Evolutionary conservation across 169 alveolate species (phyloP).

Genomic region (Besnoitia besnoiti): DNA sequence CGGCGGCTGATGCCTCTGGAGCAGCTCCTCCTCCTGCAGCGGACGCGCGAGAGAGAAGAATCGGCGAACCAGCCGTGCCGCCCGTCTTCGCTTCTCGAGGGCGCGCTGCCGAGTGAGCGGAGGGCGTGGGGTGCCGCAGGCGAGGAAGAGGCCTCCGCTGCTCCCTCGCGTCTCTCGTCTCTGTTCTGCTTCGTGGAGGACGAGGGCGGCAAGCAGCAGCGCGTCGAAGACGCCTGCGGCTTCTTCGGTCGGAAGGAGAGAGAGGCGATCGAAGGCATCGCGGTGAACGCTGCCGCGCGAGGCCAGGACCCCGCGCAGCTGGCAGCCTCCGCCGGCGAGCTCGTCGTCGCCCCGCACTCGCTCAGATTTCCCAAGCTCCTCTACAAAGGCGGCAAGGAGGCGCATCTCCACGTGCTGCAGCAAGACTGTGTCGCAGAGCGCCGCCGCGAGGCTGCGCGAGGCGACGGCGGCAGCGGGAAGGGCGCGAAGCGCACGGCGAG

Average conservation of each 20-base stretch:
- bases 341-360: background rate
- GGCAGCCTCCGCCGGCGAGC: background rate
- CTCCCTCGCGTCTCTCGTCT: background rate
- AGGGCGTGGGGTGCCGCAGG: no score
- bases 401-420: background rate
- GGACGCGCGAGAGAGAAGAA: background rate
- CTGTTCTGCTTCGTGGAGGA: background rate
- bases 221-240: background rate
- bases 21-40: background rate
- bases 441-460: background rate
- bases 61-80: background rate
- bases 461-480: background rate
- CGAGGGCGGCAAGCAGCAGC: background rate
- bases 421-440: background rate
- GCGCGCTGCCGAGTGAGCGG: background rate
- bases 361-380: background rate
- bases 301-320: background rate
- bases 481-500: background rate
- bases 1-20: background rate
- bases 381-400: slow-evolving; percentile 6
- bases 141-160: background rate
- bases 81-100: background rate
- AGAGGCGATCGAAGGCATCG: background rate
- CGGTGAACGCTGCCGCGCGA: background rate
- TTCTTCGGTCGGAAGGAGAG: background rate